Percentiles rank a stretch among this genome's conserved stretches.
phyloP scores from a whole-genome alignment of 495 filamentous ascomycete species.

The Hyaloscypha variabilis region DNA sequence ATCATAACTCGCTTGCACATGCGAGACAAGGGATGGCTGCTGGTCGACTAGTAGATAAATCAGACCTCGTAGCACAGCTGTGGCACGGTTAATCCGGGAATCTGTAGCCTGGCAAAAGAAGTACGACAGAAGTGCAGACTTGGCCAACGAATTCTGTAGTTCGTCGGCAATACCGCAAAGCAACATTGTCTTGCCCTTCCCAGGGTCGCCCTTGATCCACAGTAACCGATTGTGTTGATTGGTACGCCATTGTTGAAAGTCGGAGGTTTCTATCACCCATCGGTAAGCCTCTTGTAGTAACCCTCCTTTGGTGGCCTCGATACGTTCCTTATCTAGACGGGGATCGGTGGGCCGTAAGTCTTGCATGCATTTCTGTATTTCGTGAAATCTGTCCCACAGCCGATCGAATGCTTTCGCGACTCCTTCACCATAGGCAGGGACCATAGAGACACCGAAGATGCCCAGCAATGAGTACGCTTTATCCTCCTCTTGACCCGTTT shows the following conservation, averaged over 20 bases:
- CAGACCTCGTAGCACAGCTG: constrained; percentile 38
- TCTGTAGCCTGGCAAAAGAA: constrained; percentile 51
- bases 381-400: too few relatives aligned
- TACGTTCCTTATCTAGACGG: neutral
- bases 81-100: constrained; percentile 36
- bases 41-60: constrained; percentile 38
- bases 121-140: constrained; percentile 35
- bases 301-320: neutral
- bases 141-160: constrained; percentile 19
- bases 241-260: constrained; percentile 10
- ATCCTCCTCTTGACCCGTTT: neutral
- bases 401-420: too few relatives aligned
- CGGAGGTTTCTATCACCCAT: constrained; percentile 6
- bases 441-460: too few relatives aligned
- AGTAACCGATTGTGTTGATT: constrained; percentile 30
- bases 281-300: neutral
- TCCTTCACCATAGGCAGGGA: too few relatives aligned
- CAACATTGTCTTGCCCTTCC: constrained; percentile 48
- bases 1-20: constrained; percentile 38
- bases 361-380: too few relatives aligned
- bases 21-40: constrained; percentile 36
- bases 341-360: neutral
- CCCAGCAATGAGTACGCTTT: too few relatives aligned
- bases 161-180: constrained; percentile 40
- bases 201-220: constrained; percentile 46